Evolutionary conservation across 2,329 filamentous ascomycete genomes (phyloP).

Genomic region (Penicillium capsulatum): DNA sequence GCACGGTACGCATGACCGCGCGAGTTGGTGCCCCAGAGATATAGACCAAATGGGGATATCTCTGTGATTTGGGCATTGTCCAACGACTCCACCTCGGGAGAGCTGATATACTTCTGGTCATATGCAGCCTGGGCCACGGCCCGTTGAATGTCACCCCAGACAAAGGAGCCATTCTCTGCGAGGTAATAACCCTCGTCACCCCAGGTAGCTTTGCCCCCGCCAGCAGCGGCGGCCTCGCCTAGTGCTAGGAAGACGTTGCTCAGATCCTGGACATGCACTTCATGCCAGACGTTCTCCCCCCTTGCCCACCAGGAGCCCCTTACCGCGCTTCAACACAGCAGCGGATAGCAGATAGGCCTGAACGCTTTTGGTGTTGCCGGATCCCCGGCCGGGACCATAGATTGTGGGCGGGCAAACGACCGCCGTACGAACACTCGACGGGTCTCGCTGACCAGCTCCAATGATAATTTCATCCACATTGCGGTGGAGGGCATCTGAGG

Average conservation of each 20-base stretch:
- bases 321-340: constrained; percentile 34
- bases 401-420: constrained; percentile 42
- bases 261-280: constrained; percentile 42
- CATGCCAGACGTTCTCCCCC: constrained; percentile 41
- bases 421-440: constrained; percentile 34
- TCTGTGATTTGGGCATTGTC: constrained; percentile 39
- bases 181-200: constrained; percentile 49
- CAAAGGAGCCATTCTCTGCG: constrained; percentile 41
- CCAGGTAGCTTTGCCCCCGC: constrained; percentile 41
- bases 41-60: constrained; percentile 35
- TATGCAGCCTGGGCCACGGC: constrained; percentile 45
- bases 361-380: constrained; percentile 39
- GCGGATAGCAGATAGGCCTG: constrained; percentile 41
- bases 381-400: constrained; percentile 38
- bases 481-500: constrained; percentile 40
- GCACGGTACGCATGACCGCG: constrained; percentile 35
- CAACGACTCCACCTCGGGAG: constrained; percentile 37
- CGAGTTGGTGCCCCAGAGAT: constrained; percentile 39
- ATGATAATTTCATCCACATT: constrained; percentile 42
- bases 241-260: constrained; percentile 36
- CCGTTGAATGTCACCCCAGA: constrained; percentile 40
- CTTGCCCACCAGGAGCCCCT: constrained; percentile 39
- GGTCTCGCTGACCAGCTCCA: constrained; percentile 22
- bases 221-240: constrained; percentile 38
- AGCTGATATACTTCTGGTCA: constrained; percentile 51